Evolutionary conservation across 1,284 basidiomycete genomes (phyloP).

Genomic region (Tilletiopsis washingtonensis): DNA sequence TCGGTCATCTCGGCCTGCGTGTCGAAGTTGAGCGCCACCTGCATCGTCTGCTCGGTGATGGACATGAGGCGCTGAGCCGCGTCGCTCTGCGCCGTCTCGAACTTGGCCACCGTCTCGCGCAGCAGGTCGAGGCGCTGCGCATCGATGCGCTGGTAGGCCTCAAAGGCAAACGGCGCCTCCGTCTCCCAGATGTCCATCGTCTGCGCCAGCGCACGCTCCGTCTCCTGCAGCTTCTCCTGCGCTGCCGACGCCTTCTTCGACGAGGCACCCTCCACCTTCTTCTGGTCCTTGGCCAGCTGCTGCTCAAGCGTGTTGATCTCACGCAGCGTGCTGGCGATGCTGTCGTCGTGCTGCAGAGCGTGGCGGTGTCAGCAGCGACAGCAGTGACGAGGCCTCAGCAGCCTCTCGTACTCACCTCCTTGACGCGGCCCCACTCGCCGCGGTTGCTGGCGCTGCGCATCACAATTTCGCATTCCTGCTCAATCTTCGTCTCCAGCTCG

Average conservation of each 20-base stretch:
- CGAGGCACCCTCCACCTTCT: conserved; percentile 35
- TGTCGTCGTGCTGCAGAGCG: conserved; percentile 27
- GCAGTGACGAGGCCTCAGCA: not conserved
- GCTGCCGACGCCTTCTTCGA: conserved; percentile 31
- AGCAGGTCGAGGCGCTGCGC: conserved; percentile 33
- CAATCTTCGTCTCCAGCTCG: conserved; percentile 37
- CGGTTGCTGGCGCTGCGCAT: conserved; percentile 34
- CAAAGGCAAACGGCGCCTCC: conserved; percentile 30
- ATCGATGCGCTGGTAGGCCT: conserved; percentile 40
- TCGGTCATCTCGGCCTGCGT: conserved; percentile 35
- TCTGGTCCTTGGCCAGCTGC: conserved; percentile 39
- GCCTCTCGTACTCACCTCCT: conserved; percentile 5
- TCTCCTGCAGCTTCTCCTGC: conserved; percentile 28
- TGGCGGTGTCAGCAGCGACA: not conserved
- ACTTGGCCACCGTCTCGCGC: conserved; percentile 35
- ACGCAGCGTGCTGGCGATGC: conserved; percentile 24
- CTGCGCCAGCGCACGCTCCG: conserved; percentile 24
- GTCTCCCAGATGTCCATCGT: conserved; percentile 33
- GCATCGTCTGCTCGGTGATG: conserved; percentile 36
- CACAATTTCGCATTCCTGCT: conserved; percentile 42
- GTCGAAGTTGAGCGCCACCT: conserved; percentile 31
- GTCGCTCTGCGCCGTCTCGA: conserved; percentile 37
- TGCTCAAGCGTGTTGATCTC: conserved; percentile 40
- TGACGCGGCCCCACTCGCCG: conserved; percentile 34
- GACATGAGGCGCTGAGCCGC: conserved; percentile 31